These are phyloP conservation scores for Phytophthora pluvialis DNA, from an alignment of 352 stramenopile species.

Conservation along the genomic window DNA sequence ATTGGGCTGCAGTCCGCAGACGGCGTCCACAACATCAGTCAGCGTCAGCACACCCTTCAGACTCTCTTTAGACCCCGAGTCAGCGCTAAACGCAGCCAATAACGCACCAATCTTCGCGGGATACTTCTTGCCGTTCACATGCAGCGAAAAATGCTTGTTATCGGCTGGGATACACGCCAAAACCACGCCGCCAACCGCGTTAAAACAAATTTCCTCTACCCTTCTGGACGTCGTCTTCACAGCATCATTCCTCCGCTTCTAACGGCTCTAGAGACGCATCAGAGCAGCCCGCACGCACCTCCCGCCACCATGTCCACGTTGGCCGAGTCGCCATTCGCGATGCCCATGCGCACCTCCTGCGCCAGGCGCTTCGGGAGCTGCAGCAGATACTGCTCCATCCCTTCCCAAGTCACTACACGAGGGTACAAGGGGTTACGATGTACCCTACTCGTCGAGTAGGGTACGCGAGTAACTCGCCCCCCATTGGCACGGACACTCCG, in stretches of 20 bases:
- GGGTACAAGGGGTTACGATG: not conserved
- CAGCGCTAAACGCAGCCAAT: constrained; percentile 45
- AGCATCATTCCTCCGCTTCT: constrained; percentile 13
- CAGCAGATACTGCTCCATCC: constrained; percentile 90
- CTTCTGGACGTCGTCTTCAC: not conserved
- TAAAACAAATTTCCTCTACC: constrained; percentile 1
- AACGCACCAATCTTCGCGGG: constrained; percentile 76
- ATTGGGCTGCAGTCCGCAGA: constrained; percentile 56
- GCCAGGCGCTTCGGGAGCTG: constrained; percentile 85
- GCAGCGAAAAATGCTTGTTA: constrained; percentile 87
- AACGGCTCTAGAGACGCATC: not conserved
- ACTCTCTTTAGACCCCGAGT: not conserved
- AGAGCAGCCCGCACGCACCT: constrained; percentile 35
- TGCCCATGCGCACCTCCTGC: constrained; percentile 70
- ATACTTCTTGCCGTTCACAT: constrained; percentile 81
- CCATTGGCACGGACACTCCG: too few species aligned
- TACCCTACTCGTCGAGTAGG: too few species aligned
- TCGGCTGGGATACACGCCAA: constrained; percentile 53
- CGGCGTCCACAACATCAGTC: constrained; percentile 1
- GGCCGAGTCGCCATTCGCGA: constrained; percentile 60
- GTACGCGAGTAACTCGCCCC: too few species aligned
- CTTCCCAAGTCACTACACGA: too few species aligned
- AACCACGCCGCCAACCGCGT: constrained; percentile 1
- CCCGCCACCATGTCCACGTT: constrained; percentile 83
- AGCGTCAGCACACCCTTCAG: constrained; percentile 1